Evolutionary conservation across 1,139 yeast species (phyloP).

Genomic region (Geotrichum cucujoidarum): DNA sequence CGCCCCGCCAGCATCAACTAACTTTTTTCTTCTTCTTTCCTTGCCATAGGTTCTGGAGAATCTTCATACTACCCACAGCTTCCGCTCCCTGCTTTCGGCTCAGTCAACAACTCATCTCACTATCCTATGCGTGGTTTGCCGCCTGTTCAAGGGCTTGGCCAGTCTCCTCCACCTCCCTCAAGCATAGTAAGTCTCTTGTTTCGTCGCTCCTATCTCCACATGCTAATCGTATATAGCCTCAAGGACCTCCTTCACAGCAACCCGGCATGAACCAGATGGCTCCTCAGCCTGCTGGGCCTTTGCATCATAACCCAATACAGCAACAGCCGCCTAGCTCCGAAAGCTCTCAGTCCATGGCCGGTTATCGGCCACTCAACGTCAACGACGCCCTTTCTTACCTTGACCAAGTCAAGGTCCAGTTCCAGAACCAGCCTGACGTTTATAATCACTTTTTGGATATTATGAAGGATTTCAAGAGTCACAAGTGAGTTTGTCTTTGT

Average conservation of each 20-base stretch:
- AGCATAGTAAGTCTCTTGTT: neutral
- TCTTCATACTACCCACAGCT: slow-evolving; percentile 45
- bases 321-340: slow-evolving; percentile 12
- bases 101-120: slow-evolving; percentile 5
- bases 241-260: slow-evolving; percentile 15
- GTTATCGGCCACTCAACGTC: slow-evolving; percentile 84
- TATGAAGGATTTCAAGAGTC: slow-evolving; percentile 97
- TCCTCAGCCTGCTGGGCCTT: slow-evolving; percentile 9
- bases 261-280: slow-evolving; percentile 16
- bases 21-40: too few relatives aligned
- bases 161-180: slow-evolving; percentile 25
- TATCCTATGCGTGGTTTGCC: slow-evolving; percentile 21
- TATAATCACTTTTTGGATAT: slow-evolving; percentile 94
- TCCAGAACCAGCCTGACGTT: slow-evolving; percentile 88
- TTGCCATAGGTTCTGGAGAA: slow-evolving; percentile 15
- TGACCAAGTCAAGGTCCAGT: slow-evolving; percentile 93
- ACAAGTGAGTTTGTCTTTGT: slow-evolving; percentile 46
- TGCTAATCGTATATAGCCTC: slow-evolving; percentile 6
- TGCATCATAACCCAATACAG: slow-evolving; percentile 13
- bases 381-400: slow-evolving; percentile 92
- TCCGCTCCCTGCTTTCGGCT: slow-evolving; percentile 43
- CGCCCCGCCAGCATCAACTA: too few relatives aligned
- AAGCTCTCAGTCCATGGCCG: slow-evolving; percentile 29
- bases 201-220: neutral
- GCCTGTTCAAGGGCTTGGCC: slow-evolving; percentile 27